Conservation (phyloP, 768 basidiomycete genomes). For the Mycena galopus region DNA sequence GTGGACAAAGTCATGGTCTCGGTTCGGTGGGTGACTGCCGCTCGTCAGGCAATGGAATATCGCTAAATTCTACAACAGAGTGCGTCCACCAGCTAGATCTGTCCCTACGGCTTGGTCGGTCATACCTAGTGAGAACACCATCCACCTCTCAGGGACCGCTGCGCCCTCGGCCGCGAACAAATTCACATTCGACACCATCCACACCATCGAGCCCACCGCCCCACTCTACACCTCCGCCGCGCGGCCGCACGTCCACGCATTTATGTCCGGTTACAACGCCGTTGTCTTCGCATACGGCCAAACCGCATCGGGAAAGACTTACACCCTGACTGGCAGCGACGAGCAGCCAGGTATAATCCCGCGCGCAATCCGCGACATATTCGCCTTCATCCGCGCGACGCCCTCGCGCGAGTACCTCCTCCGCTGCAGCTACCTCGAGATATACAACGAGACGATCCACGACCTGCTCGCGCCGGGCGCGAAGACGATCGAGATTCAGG, state of each 20-base stretch:
- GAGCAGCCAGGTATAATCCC: conserved; percentile 95
- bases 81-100: conserved; percentile 67
- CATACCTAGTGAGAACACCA: conserved; percentile 56
- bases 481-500: conserved; percentile 81
- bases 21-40: conserved; percentile 65
- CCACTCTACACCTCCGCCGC: conserved; percentile 83
- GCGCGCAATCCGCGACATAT: conserved; percentile 92
- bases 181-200: conserved; percentile 82
- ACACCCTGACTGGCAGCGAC: conserved; percentile 78
- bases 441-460: conserved; percentile 93
- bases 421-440: conserved; percentile 95
- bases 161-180: conserved; percentile 53
- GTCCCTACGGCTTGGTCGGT: conserved; percentile 69
- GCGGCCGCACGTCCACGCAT: conserved; percentile 84
- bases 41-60: neutral
- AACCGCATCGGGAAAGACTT: conserved; percentile 78
- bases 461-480: conserved; percentile 84
- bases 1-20: conserved; percentile 92
- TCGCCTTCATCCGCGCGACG: conserved; percentile 83
- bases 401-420: conserved; percentile 92
- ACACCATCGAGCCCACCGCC: conserved; percentile 85
- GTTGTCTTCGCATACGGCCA: conserved; percentile 97
- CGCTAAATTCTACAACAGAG: conserved; percentile 52
- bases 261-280: conserved; percentile 97
- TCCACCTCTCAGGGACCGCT: conserved; percentile 64